phyloP scores from a whole-genome alignment of 2,329 filamentous ascomycete species.

The Fusarium sp. region DNA sequence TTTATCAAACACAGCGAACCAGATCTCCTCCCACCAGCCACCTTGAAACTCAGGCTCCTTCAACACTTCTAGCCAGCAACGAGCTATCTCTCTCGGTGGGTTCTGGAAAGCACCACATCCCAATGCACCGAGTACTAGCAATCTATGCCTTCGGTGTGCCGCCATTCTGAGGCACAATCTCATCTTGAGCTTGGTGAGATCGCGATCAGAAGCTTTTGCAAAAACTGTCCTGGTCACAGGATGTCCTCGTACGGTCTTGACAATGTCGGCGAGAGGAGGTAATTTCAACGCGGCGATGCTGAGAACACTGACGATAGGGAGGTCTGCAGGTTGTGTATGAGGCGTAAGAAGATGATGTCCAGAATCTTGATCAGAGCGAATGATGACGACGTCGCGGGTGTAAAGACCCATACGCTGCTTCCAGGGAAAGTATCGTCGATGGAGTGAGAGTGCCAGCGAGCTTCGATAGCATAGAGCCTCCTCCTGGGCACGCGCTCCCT shows the following conservation, averaged over 20 bases:
- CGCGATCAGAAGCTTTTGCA: conserved; percentile 56
- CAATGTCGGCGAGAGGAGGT: conserved; percentile 50
- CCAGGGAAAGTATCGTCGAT: conserved; percentile 64
- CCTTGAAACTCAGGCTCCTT: conserved; percentile 69
- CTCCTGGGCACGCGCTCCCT: conserved; percentile 73
- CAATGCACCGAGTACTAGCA: conserved; percentile 73
- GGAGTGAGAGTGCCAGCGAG: conserved; percentile 62
- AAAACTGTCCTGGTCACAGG: conserved; percentile 53
- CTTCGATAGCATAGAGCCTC: conserved; percentile 75
- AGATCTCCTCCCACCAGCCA: conserved; percentile 71
- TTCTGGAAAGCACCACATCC: conserved; percentile 76
- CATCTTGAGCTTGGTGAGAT: conserved; percentile 71
- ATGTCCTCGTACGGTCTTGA: conserved; percentile 27
- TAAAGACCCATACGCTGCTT: conserved; percentile 64
- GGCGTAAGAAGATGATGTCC: conserved; percentile 60
- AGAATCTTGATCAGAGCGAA: conserved; percentile 61
- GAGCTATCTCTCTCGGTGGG: conserved; percentile 69
- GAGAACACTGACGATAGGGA: conserved; percentile 68
- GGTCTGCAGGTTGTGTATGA: conserved; percentile 45
- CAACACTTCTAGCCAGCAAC: conserved; percentile 71
- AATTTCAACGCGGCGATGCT: conserved; percentile 67
- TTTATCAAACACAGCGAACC: conserved; percentile 70
- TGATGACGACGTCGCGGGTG: conserved; percentile 68
- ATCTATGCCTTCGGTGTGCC: conserved; percentile 64
- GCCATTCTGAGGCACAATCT: conserved; percentile 69